Evolutionary conservation across 495 filamentous ascomycete species (phyloP), one percentile per base, ranked within the genome.

Genomic region (Apodospora peruviana): DNA sequence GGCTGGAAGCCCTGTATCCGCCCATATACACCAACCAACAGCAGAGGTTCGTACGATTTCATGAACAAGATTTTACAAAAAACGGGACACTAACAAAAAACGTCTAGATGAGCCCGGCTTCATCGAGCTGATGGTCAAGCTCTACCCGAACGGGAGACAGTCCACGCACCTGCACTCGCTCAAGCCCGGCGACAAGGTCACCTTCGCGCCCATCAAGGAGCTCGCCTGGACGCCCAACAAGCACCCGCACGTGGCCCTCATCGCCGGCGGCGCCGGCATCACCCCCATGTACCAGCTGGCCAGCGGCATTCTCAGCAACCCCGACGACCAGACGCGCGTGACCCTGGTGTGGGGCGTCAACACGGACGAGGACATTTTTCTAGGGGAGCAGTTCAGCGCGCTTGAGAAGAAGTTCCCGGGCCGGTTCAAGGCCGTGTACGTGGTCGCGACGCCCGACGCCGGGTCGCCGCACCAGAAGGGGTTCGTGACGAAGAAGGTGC

Each of bases 341-440:
- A 82, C 75, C 0, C 69, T 87, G 0, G 68, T 87, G 7, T 85
- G 83, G 59, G 83, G 83, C 25, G 80, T 83, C 38, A 82, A 86
- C 42, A 77, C 72, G 5, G 80, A 85, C 54, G 60, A 69, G 24
- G 82, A 85, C 52, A 53, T 85, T n/a, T 71, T 87, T 3, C 58
- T 87, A 3, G 61, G 62, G 16, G 60, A 73, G 4, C 77, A 86
- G 51, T 69, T 85, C 20, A 67, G 75, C 10, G 65, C 62, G 0
- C 75, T 80, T 22, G 72, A 80, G 62, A 58, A 66, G 40, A 62
- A 65, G 22, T 78, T 77, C 43, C 81, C 83, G 0, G 73, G 63
- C 17, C 72, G 82, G 1, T 81, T 88, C 60, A 70, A 74, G 38
- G 76, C 71, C 21, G 58, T 76, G 10, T 87, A 86, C 55, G 75